Percentiles rank a stretch among this genome's conserved stretches.
Evolutionary conservation across 441 rosid genomes (phyloP).

Genomic region (Euphorbia schlechtendalii): DNA sequence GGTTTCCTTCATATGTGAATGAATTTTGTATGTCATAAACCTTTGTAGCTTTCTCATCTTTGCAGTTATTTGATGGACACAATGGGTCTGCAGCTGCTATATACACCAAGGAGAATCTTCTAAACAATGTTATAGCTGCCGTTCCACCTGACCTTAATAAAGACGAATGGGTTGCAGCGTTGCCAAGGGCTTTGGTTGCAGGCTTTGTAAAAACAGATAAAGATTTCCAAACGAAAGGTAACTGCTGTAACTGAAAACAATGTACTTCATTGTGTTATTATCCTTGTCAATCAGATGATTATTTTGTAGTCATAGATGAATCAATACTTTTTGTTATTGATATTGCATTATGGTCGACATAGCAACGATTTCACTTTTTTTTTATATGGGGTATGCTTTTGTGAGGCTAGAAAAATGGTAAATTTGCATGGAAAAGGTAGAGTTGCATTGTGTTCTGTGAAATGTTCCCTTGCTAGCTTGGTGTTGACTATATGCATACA

Average conservation of each 20-base stretch:
- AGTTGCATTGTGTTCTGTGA: neutral
- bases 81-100: conserved; percentile 97
- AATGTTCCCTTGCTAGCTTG: neutral
- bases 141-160: conserved; percentile 83
- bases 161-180: conserved; percentile 89
- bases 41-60: conserved; percentile 7
- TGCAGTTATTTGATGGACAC: conserved; percentile 97
- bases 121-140: conserved; percentile 72
- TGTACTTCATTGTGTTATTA: neutral
- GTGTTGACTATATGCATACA: neutral
- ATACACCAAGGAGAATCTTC: conserved; percentile 86
- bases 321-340: neutral
- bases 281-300: neutral
- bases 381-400: neutral
- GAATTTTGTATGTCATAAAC: neutral
- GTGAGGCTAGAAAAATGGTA: neutral
- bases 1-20: neutral
- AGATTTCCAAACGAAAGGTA: conserved; percentile 86
- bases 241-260: neutral
- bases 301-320: neutral
- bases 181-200: conserved; percentile 96
- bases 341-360: neutral
- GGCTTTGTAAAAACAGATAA: conserved; percentile 99
- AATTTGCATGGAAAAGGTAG: neutral
- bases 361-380: neutral